These are phyloP conservation scores for Xylaria scruposa DNA, from an alignment of 495 filamentous ascomycete genomes.

Conservation along the genomic window DNA sequence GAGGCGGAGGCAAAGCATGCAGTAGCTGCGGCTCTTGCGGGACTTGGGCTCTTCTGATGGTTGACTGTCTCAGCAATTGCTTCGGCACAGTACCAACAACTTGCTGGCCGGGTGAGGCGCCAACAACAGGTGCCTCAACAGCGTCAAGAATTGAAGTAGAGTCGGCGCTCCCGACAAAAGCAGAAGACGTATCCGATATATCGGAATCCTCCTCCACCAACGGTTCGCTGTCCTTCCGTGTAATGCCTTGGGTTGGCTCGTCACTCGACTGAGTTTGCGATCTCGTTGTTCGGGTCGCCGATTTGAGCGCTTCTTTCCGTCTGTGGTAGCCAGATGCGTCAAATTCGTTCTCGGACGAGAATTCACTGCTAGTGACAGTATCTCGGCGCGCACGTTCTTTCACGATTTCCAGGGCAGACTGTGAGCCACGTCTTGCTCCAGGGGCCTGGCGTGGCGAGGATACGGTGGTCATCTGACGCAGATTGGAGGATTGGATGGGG, in stretches of 20 bases:
- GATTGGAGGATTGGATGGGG: slow-evolving; percentile 70
- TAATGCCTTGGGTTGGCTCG: slow-evolving; percentile 50
- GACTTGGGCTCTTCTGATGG: slow-evolving; percentile 50
- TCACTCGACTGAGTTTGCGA: slow-evolving; percentile 52
- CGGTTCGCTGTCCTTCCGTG: slow-evolving; percentile 59
- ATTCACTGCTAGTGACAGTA: slow-evolving; percentile 89
- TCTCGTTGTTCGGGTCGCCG: slow-evolving; percentile 44
- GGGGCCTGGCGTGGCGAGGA: slow-evolving; percentile 44
- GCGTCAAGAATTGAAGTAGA: slow-evolving; percentile 59
- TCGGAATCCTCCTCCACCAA: slow-evolving; percentile 64
- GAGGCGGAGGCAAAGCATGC: slow-evolving; percentile 85
- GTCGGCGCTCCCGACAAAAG: slow-evolving; percentile 61
- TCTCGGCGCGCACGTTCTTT: slow-evolving; percentile 80
- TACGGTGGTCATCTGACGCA: slow-evolving; percentile 50
- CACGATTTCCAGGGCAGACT: slow-evolving; percentile 74
- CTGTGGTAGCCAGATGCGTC: slow-evolving; percentile 70
- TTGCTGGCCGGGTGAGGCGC: slow-evolving; percentile 54
- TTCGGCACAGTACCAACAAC: slow-evolving; percentile 62
- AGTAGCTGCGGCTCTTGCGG: slow-evolving; percentile 63
- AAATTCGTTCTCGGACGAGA: slow-evolving; percentile 89
- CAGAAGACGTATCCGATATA: slow-evolving; percentile 60
- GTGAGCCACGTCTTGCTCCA: slow-evolving; percentile 67
- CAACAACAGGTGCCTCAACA: slow-evolving; percentile 54
- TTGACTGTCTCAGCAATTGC: slow-evolving; percentile 57
- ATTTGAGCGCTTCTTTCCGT: slow-evolving; percentile 57